Evolutionary conservation across 345 rosid species (phyloP).

Genomic region (Gossypium rotundifolium): DNA sequence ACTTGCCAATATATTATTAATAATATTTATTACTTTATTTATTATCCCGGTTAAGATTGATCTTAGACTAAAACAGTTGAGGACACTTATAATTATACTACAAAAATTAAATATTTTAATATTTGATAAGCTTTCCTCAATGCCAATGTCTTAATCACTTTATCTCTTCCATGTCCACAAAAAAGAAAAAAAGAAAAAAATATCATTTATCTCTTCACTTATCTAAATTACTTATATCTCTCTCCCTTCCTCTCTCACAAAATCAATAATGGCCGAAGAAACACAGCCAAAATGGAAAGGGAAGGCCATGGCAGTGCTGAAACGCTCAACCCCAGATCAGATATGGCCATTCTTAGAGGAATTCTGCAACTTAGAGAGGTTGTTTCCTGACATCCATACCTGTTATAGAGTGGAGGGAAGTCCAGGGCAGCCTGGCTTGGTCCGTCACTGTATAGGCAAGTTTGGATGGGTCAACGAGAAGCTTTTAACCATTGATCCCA

Average conservation of each 20-base stretch:
- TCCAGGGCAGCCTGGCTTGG: slow-evolving; percentile 35
- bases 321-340: slow-evolving; percentile 37
- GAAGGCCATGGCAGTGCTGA: slow-evolving; percentile 30
- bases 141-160: too few relatives aligned
- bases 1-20: too few relatives aligned
- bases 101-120: too few relatives aligned
- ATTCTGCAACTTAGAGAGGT: slow-evolving; percentile 52
- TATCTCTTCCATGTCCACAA: too few relatives aligned
- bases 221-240: background rate
- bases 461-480: slow-evolving; percentile 3
- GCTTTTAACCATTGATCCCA: background rate
- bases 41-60: too few relatives aligned
- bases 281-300: slow-evolving; percentile 48
- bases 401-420: slow-evolving; percentile 46
- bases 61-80: too few relatives aligned
- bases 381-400: slow-evolving; percentile 37
- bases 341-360: slow-evolving; percentile 55
- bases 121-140: too few relatives aligned
- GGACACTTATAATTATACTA: too few relatives aligned
- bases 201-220: too few relatives aligned
- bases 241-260: background rate
- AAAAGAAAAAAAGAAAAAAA: too few relatives aligned
- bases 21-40: too few relatives aligned
- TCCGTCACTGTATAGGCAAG: slow-evolving; percentile 39
- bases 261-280: slow-evolving; percentile 21